Conservation (phyloP, 2,329 filamentous ascomycete species). For the Pseudogymnoascus sp. region DNA sequence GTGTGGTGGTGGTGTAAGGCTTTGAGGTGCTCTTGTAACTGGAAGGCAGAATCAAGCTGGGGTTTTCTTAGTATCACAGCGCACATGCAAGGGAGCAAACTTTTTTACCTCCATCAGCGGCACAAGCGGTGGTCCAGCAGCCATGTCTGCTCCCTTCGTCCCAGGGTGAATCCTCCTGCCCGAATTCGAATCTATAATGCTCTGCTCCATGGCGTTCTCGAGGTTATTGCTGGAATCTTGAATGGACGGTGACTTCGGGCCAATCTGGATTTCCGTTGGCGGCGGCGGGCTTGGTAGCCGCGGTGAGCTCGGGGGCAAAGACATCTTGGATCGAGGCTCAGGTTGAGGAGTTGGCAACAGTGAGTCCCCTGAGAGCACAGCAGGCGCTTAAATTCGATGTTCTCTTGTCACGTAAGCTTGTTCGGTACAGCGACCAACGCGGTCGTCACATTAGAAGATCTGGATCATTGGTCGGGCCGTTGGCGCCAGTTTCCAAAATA, state of each 20-base stretch:
- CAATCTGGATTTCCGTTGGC: conserved; percentile 87
- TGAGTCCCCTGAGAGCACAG: conserved; percentile 1
- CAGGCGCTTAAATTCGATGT: conserved; percentile 1
- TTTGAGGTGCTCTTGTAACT: conserved; percentile 93
- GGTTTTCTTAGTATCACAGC: conserved; percentile 17
- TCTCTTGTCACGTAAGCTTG: conserved; percentile 6
- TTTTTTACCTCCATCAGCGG: conserved; percentile 68
- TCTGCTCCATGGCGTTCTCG: conserved; percentile 50
- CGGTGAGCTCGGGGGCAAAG: conserved; percentile 68
- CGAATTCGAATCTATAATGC: conserved; percentile 62
- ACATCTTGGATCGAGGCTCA: conserved; percentile 35
- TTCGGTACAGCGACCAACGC: background rate
- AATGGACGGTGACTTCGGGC: conserved; percentile 64
- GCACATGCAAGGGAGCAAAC: conserved; percentile 9
- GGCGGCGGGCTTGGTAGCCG: conserved; percentile 92
- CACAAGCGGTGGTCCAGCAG: conserved; percentile 79
- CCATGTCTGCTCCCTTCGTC: conserved; percentile 88
- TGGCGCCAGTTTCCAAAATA: background rate
- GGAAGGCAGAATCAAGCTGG: conserved; percentile 93
- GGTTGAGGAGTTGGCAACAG: background rate
- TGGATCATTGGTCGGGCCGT: conserved; percentile 6
- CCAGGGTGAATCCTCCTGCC: conserved; percentile 83
- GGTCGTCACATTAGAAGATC: conserved; percentile 1
- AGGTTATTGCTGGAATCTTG: conserved; percentile 51
- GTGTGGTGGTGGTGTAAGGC: conserved; percentile 81